Conservation (phyloP, 345 rosid species). For the Pelargonium nanum region DNA sequence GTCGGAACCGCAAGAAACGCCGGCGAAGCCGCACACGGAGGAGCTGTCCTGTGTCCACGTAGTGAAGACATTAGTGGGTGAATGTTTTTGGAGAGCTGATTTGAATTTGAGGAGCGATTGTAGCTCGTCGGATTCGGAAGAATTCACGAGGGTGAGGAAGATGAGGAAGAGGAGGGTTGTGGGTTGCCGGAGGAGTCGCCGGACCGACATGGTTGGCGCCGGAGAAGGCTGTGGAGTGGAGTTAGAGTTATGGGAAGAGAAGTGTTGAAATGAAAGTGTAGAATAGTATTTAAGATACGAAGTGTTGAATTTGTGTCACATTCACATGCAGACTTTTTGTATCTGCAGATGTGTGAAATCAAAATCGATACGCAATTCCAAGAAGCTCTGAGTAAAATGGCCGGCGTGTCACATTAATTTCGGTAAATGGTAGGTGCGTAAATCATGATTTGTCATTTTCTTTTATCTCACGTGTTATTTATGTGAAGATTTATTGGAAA, state of each 20-base stretch:
- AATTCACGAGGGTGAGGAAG: conserved; percentile 12
- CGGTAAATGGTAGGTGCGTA: not conserved
- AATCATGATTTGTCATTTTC: too few relatives aligned
- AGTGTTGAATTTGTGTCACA: conserved; percentile 10
- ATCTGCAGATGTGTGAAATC: not conserved
- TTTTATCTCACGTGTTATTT: too few relatives aligned
- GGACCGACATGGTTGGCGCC: conserved; percentile 22
- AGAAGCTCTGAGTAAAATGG: too few relatives aligned
- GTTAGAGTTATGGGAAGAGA: not conserved
- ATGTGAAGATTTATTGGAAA: too few relatives aligned
- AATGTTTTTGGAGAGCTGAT: conserved; percentile 22
- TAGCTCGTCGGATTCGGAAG: conserved; percentile 25
- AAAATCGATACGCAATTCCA: too few relatives aligned
- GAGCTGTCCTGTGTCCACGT: conserved; percentile 36
- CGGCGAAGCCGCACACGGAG: conserved; percentile 34
- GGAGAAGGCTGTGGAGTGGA: conserved; percentile 7
- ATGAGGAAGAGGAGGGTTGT: conserved; percentile 13
- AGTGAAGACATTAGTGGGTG: conserved; percentile 26
- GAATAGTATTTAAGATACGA: conserved; percentile 8
- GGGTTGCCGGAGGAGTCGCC: conserved; percentile 13
- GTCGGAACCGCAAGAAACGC: conserved; percentile 37
- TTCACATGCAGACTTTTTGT: conserved; percentile 13
- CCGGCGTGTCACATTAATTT: not conserved
- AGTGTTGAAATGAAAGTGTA: conserved; percentile 12
- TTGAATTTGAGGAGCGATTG: conserved; percentile 37